A percentile compares a stretch with the other conserved stretches of the same genome.
phyloP scores from a whole-genome alignment of 176 grass and related monocot genomes.

The Triticum dicoccoides region DNA sequence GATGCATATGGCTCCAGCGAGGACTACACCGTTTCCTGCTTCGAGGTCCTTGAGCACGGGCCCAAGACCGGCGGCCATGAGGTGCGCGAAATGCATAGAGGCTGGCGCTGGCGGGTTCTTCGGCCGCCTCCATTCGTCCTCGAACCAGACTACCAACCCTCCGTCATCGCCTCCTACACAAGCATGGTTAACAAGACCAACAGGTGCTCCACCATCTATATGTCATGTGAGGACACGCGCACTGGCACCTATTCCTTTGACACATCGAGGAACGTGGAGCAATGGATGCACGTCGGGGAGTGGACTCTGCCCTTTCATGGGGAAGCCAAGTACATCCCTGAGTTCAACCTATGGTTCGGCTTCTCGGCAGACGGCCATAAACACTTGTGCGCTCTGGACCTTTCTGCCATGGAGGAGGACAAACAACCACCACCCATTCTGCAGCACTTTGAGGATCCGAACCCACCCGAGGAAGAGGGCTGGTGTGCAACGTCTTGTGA shows the following conservation, averaged over 20 bases:
- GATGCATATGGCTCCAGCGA: not conserved
- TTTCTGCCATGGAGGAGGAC: not conserved
- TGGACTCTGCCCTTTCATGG: not conserved
- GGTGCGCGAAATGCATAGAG: not conserved
- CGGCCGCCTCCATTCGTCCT: not conserved
- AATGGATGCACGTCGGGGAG: not conserved
- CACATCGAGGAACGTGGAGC: not conserved
- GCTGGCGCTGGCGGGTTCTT: not conserved
- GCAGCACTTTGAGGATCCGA: not conserved
- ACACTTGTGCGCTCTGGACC: not conserved
- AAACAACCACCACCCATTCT: not conserved
- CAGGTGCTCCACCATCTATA: not conserved
- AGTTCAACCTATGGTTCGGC: not conserved
- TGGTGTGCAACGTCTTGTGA: not conserved
- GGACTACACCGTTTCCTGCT: not conserved
- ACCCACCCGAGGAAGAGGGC: not conserved
- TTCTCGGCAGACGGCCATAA: not conserved
- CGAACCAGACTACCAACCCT: not conserved
- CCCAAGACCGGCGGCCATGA: not conserved
- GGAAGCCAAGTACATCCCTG: not conserved
- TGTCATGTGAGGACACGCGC: not conserved
- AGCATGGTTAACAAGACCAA: not conserved
- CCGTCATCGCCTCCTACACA: not conserved
- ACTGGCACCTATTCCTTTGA: not conserved
- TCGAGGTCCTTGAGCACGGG: not conserved